phyloP scores from a whole-genome alignment of 306 rosid species.

The Vigna nakashimae region DNA sequence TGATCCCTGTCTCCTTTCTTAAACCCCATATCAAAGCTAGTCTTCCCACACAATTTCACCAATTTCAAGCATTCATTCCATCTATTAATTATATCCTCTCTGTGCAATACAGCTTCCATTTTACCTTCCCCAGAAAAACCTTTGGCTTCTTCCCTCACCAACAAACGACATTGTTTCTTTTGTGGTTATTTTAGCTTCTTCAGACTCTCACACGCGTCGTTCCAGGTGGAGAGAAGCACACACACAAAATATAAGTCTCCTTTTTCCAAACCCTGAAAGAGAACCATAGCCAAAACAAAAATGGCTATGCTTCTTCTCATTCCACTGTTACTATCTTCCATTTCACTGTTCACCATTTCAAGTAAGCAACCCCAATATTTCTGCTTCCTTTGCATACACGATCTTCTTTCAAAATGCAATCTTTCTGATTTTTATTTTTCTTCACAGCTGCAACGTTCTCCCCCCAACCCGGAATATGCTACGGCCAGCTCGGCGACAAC shows the following conservation, averaged over 20 bases:
- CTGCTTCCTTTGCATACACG: not conserved
- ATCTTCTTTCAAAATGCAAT: not conserved
- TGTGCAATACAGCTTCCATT: slow-evolving; percentile 21
- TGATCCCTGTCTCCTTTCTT: not conserved
- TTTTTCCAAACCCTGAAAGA: not conserved
- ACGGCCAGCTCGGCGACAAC: slow-evolving; percentile 81
- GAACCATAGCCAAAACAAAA: not conserved
- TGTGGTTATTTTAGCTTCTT: not conserved
- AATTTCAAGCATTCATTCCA: not conserved
- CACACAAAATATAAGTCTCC: not conserved
- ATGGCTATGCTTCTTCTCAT: slow-evolving; percentile 44
- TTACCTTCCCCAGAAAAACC: slow-evolving; percentile 10
- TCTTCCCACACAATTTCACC: not conserved
- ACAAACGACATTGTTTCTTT: not conserved
- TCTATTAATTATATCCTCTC: not conserved
- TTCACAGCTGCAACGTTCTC: slow-evolving; percentile 61
- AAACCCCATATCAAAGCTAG: not conserved
- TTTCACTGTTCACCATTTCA: slow-evolving; percentile 40
- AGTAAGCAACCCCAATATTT: slow-evolving; percentile 35
- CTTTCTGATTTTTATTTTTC: not conserved
- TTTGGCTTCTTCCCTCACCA: not conserved
- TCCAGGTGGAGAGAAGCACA: not conserved
- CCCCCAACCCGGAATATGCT: slow-evolving; percentile 68
- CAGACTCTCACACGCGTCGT: not conserved
- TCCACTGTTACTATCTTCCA: slow-evolving; percentile 47